Conservation (phyloP, 2,329 filamentous ascomycete species). For the Stylonectria norvegica region DNA sequence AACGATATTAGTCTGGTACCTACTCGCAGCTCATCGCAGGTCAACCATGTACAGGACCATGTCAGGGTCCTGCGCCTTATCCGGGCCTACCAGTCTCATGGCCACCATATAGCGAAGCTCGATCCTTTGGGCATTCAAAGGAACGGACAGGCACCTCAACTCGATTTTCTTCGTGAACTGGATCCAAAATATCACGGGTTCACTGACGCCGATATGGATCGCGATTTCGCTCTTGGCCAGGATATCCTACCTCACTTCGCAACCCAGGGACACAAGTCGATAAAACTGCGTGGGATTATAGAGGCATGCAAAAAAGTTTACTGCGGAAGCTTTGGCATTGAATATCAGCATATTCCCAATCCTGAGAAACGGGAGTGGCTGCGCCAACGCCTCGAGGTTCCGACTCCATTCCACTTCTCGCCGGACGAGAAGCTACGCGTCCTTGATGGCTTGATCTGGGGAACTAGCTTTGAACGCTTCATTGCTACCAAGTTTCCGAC, state of each 20-base stretch:
- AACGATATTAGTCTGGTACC: constrained; percentile 69
- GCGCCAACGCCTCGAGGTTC: constrained; percentile 86
- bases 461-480: constrained; percentile 92
- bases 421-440: constrained; percentile 96
- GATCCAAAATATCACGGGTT: constrained; percentile 90
- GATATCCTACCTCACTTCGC: constrained; percentile 92
- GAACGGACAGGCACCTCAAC: constrained; percentile 68
- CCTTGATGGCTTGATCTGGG: constrained; percentile 94
- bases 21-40: constrained; percentile 60
- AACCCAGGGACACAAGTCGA: constrained; percentile 79
- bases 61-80: constrained; percentile 95
- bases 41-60: constrained; percentile 84
- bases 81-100: constrained; percentile 92
- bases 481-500: constrained; percentile 95
- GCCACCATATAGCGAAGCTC: constrained; percentile 95
- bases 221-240: constrained; percentile 84
- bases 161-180: constrained; percentile 83
- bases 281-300: constrained; percentile 92
- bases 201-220: constrained; percentile 83
- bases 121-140: constrained; percentile 90
- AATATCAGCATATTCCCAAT: constrained; percentile 98
- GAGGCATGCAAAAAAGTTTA: constrained; percentile 89
- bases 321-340: constrained; percentile 92
- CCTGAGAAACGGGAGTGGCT: constrained; percentile 97
- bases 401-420: constrained; percentile 89